phyloP scores from a whole-genome alignment of 75 land plant genomes.

The Larix kaempferi region DNA sequence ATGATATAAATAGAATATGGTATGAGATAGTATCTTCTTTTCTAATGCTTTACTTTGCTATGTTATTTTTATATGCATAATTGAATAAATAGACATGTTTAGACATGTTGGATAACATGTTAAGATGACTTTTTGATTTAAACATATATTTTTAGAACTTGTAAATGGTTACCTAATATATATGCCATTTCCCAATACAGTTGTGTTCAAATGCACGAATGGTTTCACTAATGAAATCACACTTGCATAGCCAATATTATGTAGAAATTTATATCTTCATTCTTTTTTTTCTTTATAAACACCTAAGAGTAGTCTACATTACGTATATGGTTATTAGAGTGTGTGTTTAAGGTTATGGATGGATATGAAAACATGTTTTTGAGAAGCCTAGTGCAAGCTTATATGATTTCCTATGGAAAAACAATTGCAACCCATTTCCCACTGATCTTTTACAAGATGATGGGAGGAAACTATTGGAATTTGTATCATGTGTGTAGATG shows the following conservation, averaged over 20 bases:
- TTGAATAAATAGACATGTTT: too few species aligned
- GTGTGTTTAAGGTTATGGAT: conserved; percentile 31
- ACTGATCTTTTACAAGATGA: conserved; percentile 81
- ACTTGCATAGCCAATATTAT: conserved; percentile 33
- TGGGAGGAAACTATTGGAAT: conserved; percentile 86
- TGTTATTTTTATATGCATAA: too few species aligned
- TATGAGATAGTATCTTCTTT: conserved; percentile 11
- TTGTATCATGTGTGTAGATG: conserved; percentile 80
- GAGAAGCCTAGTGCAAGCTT: conserved; percentile 95
- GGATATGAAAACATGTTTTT: conserved; percentile 66
- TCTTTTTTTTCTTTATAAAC: too few species aligned
- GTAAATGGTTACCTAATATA: neutral
- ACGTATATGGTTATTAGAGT: neutral
- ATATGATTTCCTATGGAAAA: conserved; percentile 83
- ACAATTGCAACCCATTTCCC: conserved; percentile 71
- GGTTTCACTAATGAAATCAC: conserved; percentile 44
- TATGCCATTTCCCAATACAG: neutral
- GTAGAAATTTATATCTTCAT: too few species aligned
- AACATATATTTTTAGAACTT: neutral
- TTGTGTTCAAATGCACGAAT: conserved; percentile 37
- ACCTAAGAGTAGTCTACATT: too few species aligned
- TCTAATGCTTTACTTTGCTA: neutral
- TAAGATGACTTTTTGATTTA: too few species aligned
- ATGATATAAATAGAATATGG: conserved; percentile 64
- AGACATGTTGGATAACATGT: neutral